Conservation (phyloP, 371 early-diverging fungal genomes). For the Syncephalis plumigaleata region DNA sequence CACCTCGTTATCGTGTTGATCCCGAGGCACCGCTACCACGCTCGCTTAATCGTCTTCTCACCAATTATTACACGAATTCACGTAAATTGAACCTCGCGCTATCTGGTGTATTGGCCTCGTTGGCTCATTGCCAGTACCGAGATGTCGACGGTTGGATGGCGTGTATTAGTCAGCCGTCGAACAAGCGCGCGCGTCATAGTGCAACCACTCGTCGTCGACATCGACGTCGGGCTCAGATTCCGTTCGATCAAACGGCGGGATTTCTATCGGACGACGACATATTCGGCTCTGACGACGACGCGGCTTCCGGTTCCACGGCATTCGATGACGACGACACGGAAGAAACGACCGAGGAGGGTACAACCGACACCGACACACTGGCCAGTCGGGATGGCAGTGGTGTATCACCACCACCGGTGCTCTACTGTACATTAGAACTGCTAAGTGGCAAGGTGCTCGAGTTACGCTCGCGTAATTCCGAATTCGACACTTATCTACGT, state of each 20-base stretch:
- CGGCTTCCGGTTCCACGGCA: constrained; percentile 2
- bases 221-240: not conserved
- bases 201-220: constrained; percentile 6
- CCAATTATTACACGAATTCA: constrained; percentile 72
- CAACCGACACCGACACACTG: not conserved
- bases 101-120: constrained; percentile 69
- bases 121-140: constrained; percentile 58
- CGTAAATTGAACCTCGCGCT: constrained; percentile 77
- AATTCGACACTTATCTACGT: not conserved
- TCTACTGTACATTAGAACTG: not conserved
- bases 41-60: constrained; percentile 41
- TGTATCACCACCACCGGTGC: not conserved
- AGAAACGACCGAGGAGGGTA: constrained; percentile 13
- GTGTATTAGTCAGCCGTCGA: constrained; percentile 7
- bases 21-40: constrained; percentile 38
- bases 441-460: not conserved
- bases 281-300: constrained; percentile 17
- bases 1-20: constrained; percentile 27
- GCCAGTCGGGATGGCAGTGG: not conserved
- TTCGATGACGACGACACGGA: constrained; percentile 15
- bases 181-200: not conserved
- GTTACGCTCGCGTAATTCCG: not conserved
- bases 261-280: constrained; percentile 7
- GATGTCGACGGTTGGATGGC: constrained; percentile 63
- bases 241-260: not conserved